Conservation (phyloP, 2,329 filamentous ascomycete species). For the Ophiocordyceps camponoti-floridani region DNA sequence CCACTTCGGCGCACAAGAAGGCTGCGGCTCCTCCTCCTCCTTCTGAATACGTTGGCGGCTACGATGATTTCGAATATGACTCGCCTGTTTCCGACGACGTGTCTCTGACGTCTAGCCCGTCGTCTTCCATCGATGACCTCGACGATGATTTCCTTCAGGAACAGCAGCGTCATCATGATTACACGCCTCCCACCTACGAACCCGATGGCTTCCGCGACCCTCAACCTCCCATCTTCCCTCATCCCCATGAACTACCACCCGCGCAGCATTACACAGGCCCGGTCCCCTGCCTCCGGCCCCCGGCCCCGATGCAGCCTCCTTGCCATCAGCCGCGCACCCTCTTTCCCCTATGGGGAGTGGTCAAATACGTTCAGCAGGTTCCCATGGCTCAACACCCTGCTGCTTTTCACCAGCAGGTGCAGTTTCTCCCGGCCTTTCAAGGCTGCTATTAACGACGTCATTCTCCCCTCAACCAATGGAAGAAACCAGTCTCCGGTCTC, state of each 20-base stretch:
- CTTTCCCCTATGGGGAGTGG: conserved; percentile 32
- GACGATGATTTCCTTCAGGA: conserved; percentile 30
- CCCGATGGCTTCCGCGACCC: neutral
- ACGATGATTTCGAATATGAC: conserved; percentile 25
- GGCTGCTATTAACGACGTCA: conserved; percentile 22
- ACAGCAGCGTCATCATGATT: conserved; percentile 22
- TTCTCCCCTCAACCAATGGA: too few species aligned
- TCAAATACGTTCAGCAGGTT: conserved; percentile 32
- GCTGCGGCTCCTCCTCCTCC: neutral
- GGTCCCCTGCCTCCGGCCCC: conserved; percentile 13
- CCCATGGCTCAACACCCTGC: conserved; percentile 29
- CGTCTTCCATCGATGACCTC: conserved; percentile 30
- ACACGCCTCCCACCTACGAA: conserved; percentile 11
- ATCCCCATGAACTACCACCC: conserved; percentile 5
- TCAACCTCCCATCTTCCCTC: too few species aligned
- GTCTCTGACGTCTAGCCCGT: conserved; percentile 32
- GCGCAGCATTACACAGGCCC: conserved; percentile 25
- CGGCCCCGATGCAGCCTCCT: conserved; percentile 12
- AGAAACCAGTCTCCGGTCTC: too few species aligned
- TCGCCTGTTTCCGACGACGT: conserved; percentile 35
- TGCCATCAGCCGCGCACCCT: conserved; percentile 26
- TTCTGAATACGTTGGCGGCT: conserved; percentile 26
- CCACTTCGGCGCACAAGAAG: conserved; percentile 24
- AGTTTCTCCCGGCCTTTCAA: conserved; percentile 31
- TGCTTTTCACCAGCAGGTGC: conserved; percentile 34